A percentile compares a stretch with the other conserved stretches of the same genome.
These are phyloP conservation scores for Solanum paucissectum DNA, from an alignment of 257 asterid species.

Conservation along the genomic window DNA sequence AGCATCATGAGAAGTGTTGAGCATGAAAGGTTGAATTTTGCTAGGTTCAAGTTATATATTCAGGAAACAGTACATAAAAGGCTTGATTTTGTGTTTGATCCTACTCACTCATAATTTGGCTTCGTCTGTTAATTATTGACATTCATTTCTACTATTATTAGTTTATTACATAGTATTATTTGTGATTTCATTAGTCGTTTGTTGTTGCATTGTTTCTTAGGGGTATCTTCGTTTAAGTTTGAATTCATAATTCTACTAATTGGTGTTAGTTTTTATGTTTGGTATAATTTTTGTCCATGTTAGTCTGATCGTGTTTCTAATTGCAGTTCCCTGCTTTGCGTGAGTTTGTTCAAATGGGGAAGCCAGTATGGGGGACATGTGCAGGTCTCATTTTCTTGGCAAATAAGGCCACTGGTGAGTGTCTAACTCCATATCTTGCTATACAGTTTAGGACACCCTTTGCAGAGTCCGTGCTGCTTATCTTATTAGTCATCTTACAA, in stretches of 20 bases:
- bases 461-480: background rate
- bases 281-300: background rate
- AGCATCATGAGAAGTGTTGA: background rate
- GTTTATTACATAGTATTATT: background rate
- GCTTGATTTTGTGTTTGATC: background rate
- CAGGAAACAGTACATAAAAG: background rate
- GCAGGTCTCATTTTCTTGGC: conserved; percentile 97
- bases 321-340: conserved; percentile 92
- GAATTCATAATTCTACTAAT: background rate
- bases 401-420: conserved; percentile 69
- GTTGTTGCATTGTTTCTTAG: background rate
- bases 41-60: background rate
- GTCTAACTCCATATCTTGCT: background rate
- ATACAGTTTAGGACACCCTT: background rate
- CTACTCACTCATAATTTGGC: background rate
- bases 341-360: conserved; percentile 81
- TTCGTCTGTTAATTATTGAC: background rate
- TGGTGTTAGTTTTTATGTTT: background rate
- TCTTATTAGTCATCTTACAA: background rate
- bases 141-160: background rate
- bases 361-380: conserved; percentile 99
- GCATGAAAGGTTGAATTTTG: background rate
- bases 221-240: background rate
- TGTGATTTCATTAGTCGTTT: background rate
- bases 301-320: conserved; percentile 1